Conservation (phyloP, 1,284 basidiomycete genomes). For the Caloboletus inedulis region DNA sequence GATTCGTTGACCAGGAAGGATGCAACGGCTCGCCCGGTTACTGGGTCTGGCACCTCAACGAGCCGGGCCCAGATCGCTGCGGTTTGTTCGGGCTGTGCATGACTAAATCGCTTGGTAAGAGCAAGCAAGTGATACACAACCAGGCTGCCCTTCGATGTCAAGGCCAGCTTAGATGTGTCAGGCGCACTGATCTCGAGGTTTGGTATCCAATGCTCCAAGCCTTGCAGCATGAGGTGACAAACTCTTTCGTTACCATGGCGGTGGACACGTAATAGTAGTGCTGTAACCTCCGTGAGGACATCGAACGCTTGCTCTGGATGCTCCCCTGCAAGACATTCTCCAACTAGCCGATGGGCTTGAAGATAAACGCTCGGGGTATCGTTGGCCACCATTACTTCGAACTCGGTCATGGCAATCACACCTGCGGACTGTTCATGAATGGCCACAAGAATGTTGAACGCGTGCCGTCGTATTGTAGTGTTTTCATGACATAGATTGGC, state of each 20-base stretch:
- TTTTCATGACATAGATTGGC: constrained; percentile 83
- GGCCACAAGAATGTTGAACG: constrained; percentile 77
- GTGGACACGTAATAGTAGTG: constrained; percentile 70
- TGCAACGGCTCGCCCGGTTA: constrained; percentile 78
- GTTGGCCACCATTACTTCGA: constrained; percentile 77
- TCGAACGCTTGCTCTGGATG: constrained; percentile 69
- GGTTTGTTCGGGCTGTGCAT: constrained; percentile 79
- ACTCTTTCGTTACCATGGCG: constrained; percentile 47
- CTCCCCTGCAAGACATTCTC: constrained; percentile 77
- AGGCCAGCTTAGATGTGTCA: constrained; percentile 25
- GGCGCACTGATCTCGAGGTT: constrained; percentile 58
- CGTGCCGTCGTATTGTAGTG: constrained; percentile 64
- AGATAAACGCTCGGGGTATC: constrained; percentile 76
- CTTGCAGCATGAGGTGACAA: constrained; percentile 61
- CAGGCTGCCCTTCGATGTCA: constrained; percentile 60
- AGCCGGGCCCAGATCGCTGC: constrained; percentile 79
- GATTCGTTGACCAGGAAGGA: constrained; percentile 88
- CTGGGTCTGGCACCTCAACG: constrained; percentile 65
- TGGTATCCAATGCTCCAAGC: constrained; percentile 78
- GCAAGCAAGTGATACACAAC: constrained; percentile 84
- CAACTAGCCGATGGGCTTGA: constrained; percentile 75
- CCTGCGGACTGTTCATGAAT: constrained; percentile 65
- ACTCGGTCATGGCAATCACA: constrained; percentile 61
- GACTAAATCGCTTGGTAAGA: constrained; percentile 77
- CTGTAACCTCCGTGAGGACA: constrained; percentile 73